Evolutionary conservation across 805 yeast species (phyloP).

Genomic region (Pichia deserticola): DNA sequence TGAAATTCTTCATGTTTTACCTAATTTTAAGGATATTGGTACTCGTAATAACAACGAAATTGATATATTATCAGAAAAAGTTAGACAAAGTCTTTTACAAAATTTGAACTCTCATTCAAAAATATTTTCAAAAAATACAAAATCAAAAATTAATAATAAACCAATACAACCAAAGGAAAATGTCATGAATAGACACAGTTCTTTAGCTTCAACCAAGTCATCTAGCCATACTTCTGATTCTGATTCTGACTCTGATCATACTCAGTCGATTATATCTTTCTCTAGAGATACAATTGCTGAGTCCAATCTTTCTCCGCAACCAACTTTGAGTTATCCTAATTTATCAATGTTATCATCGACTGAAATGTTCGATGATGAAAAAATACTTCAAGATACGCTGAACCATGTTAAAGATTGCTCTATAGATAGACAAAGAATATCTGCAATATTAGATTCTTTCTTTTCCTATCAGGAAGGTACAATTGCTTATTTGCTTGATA

Average conservation of each 20-base stretch:
- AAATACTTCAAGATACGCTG: not conserved
- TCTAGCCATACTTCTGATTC: not conserved
- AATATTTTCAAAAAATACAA: not conserved
- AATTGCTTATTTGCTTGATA: constrained; percentile 6
- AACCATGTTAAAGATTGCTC: not conserved
- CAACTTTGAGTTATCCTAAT: not conserved
- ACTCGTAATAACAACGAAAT: not conserved
- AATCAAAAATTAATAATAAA: no score
- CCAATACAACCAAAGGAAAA: no score
- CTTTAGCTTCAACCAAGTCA: no score
- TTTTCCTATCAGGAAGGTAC: not conserved
- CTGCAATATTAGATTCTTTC: constrained; percentile 9
- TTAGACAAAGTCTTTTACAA: not conserved
- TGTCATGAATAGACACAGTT: no score
- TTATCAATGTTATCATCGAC: not conserved
- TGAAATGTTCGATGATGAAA: not conserved
- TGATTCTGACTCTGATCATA: not conserved
- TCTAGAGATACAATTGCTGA: not conserved
- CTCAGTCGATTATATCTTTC: not conserved
- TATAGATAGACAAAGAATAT: constrained; percentile 18
- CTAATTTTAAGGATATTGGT: not conserved
- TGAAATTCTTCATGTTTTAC: not conserved
- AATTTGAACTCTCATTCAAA: not conserved
- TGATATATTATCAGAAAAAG: not conserved
- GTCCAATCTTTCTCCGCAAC: not conserved